Evolutionary conservation across 1,284 basidiomycete species (phyloP), one percentile per base, ranked within the genome.

Genomic region (Takashimella tepidaria): DNA sequence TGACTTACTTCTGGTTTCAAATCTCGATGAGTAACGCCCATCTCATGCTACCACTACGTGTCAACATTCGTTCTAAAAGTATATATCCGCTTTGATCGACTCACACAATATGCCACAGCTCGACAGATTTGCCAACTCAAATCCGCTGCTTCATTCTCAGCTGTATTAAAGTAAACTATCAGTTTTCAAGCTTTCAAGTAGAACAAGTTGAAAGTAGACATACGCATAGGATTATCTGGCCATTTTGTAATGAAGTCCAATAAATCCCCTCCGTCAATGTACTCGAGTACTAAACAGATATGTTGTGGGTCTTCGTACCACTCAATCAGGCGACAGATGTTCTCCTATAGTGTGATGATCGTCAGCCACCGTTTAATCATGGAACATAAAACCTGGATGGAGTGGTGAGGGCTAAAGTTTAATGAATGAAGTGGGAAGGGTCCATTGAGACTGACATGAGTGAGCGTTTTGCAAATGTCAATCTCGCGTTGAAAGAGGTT

Each of bases 1-100:
- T n/a, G n/a, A n/a, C n/a, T n/a, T 42, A 68, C 85, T 81, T 95
- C 92, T 0, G 92, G 92, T 73, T 96, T 98, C 45, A 97, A 77
- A 74, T 96, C 92, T 31, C 92, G 86, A 75, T 96, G 92, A 0
- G 89, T 83, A 45, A 97, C 67, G 11, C 68, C 71, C 47, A 60
- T 62, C 1, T 59, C 57, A 56, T 77, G 73, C 72, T 76, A 51
- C 3, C 23, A 4, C n/a, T n/a, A n/a, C n/a, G n/a, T 10, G 53
- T 63, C 50, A 62, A 60, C 44, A 2, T 21, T 37, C 22, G 10
- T 16, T 16, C 31, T 16, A 37, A 37, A 37, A 16, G 4, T 31
- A 31, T 20, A n/a, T n/a, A n/a, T n/a, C n/a, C n/a, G n/a, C n/a
- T n/a, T n/a, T n/a, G n/a, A n/a, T n/a, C n/a, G 10, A 59, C 70